Evolutionary conservation across 306 rosid genomes (phyloP).

Genomic region (Gillenia trifoliata): DNA sequence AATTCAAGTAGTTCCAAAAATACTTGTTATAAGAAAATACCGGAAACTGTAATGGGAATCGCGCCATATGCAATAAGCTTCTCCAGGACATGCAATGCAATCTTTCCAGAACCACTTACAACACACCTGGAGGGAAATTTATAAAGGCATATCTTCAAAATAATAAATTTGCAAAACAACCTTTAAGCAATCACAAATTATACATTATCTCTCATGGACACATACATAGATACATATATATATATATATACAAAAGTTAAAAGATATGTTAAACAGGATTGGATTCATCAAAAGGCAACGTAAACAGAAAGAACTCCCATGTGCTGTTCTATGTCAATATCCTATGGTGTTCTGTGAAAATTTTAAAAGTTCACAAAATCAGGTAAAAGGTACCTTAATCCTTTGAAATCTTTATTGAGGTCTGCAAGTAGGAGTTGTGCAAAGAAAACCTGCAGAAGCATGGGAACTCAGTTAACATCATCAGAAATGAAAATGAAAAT

Average conservation of each 20-base stretch:
- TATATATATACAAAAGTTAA: not conserved
- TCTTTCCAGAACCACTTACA: constrained; percentile 96
- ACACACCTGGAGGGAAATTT: constrained; percentile 56
- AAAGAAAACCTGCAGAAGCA: constrained; percentile 86
- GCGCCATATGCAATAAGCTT: constrained; percentile 97
- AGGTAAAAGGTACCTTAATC: constrained; percentile 69
- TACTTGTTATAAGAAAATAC: constrained; percentile 31
- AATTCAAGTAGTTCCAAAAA: constrained; percentile 23
- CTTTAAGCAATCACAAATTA: constrained; percentile 15
- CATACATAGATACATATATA: not conserved
- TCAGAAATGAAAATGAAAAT: constrained; percentile 14
- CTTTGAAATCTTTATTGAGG: constrained; percentile 96
- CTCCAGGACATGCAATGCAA: constrained; percentile 96
- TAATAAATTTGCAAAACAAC: constrained; percentile 9
- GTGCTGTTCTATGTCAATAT: constrained; percentile 2
- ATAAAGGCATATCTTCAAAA: constrained; percentile 22
- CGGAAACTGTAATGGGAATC: constrained; percentile 85
- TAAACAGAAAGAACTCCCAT: constrained; percentile 17
- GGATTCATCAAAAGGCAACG: constrained; percentile 7
- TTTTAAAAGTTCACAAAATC: constrained; percentile 20
- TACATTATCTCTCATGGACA: not conserved
- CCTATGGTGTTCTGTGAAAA: constrained; percentile 6
- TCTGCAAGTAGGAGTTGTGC: constrained; percentile 95
- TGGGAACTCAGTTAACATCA: constrained; percentile 16
- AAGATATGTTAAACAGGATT: not conserved